Conservation (phyloP, 352 stramenopile genomes). For the Poterioochromonas sp. region DNA sequence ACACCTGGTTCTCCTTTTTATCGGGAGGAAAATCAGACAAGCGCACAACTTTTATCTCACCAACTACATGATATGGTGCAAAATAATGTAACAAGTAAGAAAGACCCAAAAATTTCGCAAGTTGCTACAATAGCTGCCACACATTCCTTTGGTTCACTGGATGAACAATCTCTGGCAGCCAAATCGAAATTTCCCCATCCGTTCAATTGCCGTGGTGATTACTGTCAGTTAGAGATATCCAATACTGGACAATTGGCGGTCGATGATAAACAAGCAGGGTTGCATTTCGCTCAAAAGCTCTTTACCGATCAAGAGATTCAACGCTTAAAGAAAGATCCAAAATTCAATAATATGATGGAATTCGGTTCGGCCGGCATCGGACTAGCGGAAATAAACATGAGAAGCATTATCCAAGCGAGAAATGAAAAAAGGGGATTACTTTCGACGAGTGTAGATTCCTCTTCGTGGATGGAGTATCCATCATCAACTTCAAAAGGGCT, state of each 20-base stretch:
- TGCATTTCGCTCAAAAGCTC: constrained; percentile 35
- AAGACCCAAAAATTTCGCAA: too few relatives aligned
- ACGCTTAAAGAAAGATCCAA: constrained; percentile 52
- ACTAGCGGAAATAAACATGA: constrained; percentile 54
- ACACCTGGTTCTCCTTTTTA: too few relatives aligned
- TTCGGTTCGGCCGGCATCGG: constrained; percentile 47
- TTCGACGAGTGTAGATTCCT: too few relatives aligned
- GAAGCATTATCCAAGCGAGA: constrained; percentile 58
- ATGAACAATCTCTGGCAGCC: neutral
- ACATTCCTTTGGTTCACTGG: neutral
- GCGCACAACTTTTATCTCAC: neutral
- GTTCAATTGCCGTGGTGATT: constrained; percentile 27
- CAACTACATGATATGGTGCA: neutral
- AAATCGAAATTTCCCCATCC: neutral
- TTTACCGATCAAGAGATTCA: constrained; percentile 47
- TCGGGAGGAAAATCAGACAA: neutral
- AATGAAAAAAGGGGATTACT: constrained; percentile 43
- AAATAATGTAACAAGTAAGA: neutral
- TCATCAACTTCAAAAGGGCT: too few relatives aligned
- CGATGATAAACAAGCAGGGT: neutral
- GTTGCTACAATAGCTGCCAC: neutral
- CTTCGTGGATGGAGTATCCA: too few relatives aligned
- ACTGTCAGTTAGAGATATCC: neutral
- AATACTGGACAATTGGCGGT: neutral
- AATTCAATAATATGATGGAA: constrained; percentile 48